A percentile compares a stretch with the other conserved stretches of the same genome.
phyloP scores from a whole-genome alignment of 805 yeast species.

The Myxozyma kluyveri region DNA sequence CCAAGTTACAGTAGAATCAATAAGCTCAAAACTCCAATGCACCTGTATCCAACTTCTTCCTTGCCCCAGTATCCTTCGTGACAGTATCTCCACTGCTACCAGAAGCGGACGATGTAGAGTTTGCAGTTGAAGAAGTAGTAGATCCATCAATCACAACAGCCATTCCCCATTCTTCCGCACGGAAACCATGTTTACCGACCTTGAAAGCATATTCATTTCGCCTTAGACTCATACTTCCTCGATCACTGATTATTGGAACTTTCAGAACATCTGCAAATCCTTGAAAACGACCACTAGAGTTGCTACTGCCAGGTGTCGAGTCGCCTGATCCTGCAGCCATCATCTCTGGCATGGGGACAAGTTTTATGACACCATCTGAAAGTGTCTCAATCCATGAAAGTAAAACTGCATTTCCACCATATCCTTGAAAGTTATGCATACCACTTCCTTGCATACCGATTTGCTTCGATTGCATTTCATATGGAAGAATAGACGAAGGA shows the following conservation, averaged over 20 bases:
- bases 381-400: slow-evolving; percentile 56
- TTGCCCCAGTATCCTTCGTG: not conserved
- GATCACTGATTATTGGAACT: slow-evolving; percentile 66
- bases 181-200: slow-evolving; percentile 78
- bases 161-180: slow-evolving; percentile 92
- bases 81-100: too few relatives aligned
- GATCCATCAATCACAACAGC: slow-evolving; percentile 82
- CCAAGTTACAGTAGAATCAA: too few relatives aligned
- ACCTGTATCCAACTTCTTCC: not conserved
- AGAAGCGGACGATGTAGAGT: not conserved
- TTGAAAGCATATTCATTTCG: slow-evolving; percentile 80
- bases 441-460: not conserved
- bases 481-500: not conserved
- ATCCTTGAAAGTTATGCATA: not conserved
- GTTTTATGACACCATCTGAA: slow-evolving; percentile 64
- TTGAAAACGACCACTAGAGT: too few relatives aligned
- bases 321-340: not conserved
- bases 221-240: slow-evolving; percentile 75
- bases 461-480: too few relatives aligned
- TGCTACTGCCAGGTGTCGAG: slow-evolving; percentile 1
- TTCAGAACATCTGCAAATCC: slow-evolving; percentile 78
- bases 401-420: slow-evolving; percentile 38
- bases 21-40: slow-evolving; percentile 9
- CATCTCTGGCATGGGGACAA: slow-evolving; percentile 53
- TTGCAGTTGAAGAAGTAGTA: not conserved